Percentiles rank a stretch among this genome's conserved stretches.
phyloP scores from a whole-genome alignment of 1,139 yeast species.

The Yarrowia galli region DNA sequence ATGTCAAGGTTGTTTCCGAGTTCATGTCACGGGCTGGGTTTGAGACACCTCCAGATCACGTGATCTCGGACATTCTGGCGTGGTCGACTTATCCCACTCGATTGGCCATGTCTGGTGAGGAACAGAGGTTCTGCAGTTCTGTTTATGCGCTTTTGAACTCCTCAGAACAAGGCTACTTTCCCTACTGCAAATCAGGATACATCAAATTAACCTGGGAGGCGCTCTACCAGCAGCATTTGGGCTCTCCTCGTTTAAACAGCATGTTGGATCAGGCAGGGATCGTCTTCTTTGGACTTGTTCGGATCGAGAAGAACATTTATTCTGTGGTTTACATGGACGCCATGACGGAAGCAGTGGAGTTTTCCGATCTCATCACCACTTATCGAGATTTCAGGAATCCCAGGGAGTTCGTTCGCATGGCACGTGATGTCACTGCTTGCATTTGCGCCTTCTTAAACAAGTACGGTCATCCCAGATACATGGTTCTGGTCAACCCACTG shows the following conservation, averaged over 20 bases:
- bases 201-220: background rate
- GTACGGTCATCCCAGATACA: conserved; percentile 1
- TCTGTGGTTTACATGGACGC: background rate
- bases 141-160: background rate
- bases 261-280: background rate
- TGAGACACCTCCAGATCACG: background rate
- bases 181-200: conserved; percentile 17
- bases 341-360: conserved; percentile 12
- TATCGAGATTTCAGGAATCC: background rate
- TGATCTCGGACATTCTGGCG: background rate
- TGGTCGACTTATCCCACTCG: conserved; percentile 9
- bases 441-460: background rate
- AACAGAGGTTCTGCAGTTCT: background rate
- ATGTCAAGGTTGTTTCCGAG: background rate
- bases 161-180: background rate
- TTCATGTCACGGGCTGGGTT: background rate
- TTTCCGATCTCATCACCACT: background rate
- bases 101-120: background rate
- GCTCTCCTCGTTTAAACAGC: background rate
- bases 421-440: background rate
- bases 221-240: background rate
- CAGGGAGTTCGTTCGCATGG: background rate
- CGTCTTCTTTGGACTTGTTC: conserved; percentile 1
- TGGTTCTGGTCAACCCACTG: conserved; percentile 5
- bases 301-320: conserved; percentile 3